Percentiles rank a stretch among this genome's conserved stretches.
These are phyloP conservation scores for Hanseniaspora opuntiae DNA, from an alignment of 805 yeast species.

Conservation along the genomic window DNA sequence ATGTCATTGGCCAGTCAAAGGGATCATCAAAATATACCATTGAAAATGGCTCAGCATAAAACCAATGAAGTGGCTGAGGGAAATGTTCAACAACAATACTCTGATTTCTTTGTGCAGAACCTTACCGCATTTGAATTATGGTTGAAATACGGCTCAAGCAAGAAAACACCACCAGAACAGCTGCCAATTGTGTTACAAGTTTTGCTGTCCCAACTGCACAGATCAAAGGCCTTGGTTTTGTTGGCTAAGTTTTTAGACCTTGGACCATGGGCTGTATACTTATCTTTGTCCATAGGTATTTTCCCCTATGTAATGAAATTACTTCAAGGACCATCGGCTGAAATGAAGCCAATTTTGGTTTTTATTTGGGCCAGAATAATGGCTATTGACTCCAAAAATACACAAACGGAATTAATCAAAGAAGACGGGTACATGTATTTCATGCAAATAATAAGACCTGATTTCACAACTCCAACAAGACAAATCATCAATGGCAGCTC, in stretches of 20 bases:
- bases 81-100: conserved; percentile 50
- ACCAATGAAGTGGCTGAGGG: conserved; percentile 16
- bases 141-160: conserved; percentile 79
- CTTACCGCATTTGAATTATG: conserved; percentile 92
- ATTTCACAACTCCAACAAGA: conserved; percentile 15
- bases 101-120: conserved; percentile 91
- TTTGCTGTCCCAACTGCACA: conserved; percentile 80
- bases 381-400: conserved; percentile 82
- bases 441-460: conserved; percentile 55
- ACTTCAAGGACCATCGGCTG: conserved; percentile 88
- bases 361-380: conserved; percentile 96
- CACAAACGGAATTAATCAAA: conserved; percentile 83
- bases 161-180: conserved; percentile 84
- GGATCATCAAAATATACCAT: conserved; percentile 7
- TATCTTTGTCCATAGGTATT: conserved; percentile 85
- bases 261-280: conserved; percentile 95
- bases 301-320: conserved; percentile 87
- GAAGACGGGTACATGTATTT: conserved; percentile 86
- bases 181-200: conserved; percentile 89
- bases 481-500: conserved; percentile 13
- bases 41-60: conserved; percentile 9
- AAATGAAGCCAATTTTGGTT: conserved; percentile 80
- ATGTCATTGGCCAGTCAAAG: conserved; percentile 26
- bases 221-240: conserved; percentile 74
- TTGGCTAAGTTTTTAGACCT: conserved; percentile 76